Evolutionary conservation across 176 grass and related monocot genomes (phyloP), one percentile per base, ranked within the genome.

Genomic region (Dendrocalamus sinicus): DNA sequence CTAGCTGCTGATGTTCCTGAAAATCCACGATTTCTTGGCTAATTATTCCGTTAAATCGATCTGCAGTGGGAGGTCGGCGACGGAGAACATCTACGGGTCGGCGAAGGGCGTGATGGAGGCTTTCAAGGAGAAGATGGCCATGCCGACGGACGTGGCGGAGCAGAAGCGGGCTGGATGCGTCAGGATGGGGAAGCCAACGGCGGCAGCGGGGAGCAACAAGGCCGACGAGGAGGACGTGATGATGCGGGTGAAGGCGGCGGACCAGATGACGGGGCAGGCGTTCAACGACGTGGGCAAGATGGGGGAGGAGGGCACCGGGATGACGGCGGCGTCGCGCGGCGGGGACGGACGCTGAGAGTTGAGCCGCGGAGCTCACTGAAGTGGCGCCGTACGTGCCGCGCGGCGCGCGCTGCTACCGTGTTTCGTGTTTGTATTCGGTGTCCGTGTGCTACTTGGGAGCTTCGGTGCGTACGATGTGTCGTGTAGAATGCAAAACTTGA

Each of bases 271-370:
- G 2, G 85, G 89, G 28, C 86, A 75, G 51, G 32, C 17, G 53
- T 84, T 91, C 76, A 91, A 88, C 75, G 85, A 88, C 81, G 89
- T 84, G 8, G 85, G 85, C 28, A 24, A 6, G 6, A 91, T 88
- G 75, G 89, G 89, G 1, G 85, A 64, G 22, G 85, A 88, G 44
- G 89, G 89, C 59, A 88, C 85, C 24, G 85, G 85, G 47, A 41
- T 62, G 51, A 53, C 64, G 55, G 50, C 79, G 12, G 14, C 77
- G 44, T 35, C 32, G 32, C 32, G 32, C 32, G 32, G 32, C 32
- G 32, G 43, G 12, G 61, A 66, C 61, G 77, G 4, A 53, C 15
- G 51, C 51, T 53, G 51, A 53, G 51, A 53, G 51, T 12, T 51
- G 11, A 14, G 12, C 32, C 32, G 48, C 48, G 13, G 48, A 51